Evolutionary conservation across 1,284 basidiomycete genomes (phyloP).

Genomic region (Puccinia novopanici): DNA sequence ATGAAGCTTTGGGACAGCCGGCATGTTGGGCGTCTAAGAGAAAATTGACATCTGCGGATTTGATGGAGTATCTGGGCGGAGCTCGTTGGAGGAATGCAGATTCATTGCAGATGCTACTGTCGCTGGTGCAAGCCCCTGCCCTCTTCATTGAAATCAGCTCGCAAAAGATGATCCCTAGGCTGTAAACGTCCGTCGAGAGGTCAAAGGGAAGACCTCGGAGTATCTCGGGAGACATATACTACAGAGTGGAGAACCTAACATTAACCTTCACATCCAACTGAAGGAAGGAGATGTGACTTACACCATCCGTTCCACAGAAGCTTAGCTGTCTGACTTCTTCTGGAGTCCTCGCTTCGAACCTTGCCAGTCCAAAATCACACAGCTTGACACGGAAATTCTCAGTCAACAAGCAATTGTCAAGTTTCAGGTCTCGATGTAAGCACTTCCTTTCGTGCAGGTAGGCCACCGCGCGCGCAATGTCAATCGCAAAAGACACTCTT

Average conservation of each 20-base stretch:
- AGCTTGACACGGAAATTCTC: conserved; percentile 90
- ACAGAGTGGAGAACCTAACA: neutral
- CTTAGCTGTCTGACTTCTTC: conserved; percentile 88
- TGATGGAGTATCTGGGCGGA: conserved; percentile 76
- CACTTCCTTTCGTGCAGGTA: conserved; percentile 89
- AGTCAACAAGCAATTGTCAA: conserved; percentile 93
- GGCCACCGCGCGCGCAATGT: conserved; percentile 88
- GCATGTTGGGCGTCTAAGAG: conserved; percentile 65
- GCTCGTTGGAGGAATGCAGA: conserved; percentile 68
- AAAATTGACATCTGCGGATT: conserved; percentile 71
- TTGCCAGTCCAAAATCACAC: conserved; percentile 92
- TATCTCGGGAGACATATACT: conserved; percentile 75
- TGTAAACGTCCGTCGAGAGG: conserved; percentile 90
- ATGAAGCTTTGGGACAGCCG: conserved; percentile 79
- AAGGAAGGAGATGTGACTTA: conserved; percentile 66
- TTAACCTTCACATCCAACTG: too few species aligned
- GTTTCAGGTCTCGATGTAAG: conserved; percentile 80
- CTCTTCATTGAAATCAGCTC: conserved; percentile 84
- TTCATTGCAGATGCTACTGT: conserved; percentile 47
- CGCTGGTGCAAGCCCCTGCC: conserved; percentile 65
- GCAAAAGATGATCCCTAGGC: conserved; percentile 89
- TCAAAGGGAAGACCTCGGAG: conserved; percentile 86
- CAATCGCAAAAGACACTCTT: conserved; percentile 87
- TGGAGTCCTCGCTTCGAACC: conserved; percentile 85
- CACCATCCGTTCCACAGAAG: conserved; percentile 93